phyloP scores from a whole-genome alignment of 345 rosid species.

The Populus simonii region DNA sequence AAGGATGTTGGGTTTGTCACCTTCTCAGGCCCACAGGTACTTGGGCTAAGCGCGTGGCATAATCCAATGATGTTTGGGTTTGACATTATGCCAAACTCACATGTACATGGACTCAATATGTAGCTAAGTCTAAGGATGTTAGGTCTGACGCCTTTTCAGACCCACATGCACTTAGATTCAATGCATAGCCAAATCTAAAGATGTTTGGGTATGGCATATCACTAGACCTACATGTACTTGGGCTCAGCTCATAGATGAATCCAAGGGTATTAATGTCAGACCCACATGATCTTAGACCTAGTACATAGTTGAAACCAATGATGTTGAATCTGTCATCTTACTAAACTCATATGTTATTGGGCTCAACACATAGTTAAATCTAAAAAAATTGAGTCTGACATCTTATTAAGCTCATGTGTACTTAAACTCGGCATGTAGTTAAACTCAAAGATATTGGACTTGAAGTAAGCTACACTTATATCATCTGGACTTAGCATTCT shows the following conservation, averaged over 20 bases:
- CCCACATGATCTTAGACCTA: too few species aligned
- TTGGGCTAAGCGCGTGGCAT: too few species aligned
- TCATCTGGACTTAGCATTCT: rapidly evolving
- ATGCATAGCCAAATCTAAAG: rapidly evolving
- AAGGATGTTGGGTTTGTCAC: too few species aligned
- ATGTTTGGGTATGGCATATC: too few species aligned
- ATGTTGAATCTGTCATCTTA: too few species aligned
- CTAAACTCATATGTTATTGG: rapidly evolving
- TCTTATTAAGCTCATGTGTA: too few species aligned
- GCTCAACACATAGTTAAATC: rapidly evolving
- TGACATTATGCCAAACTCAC: rapidly evolving
- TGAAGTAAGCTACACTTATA: too few species aligned
- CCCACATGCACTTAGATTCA: rapidly evolving
- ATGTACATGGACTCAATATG: rapidly evolving
- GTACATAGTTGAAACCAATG: too few species aligned
- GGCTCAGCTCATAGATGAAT: rapidly evolving
- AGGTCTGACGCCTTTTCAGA: rapidly evolving
- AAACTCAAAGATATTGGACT: too few species aligned
- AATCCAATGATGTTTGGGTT: too few species aligned
- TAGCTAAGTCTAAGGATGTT: rapidly evolving
- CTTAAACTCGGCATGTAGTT: rapidly evolving
- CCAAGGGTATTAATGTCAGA: too few species aligned
- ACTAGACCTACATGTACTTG: rapidly evolving
- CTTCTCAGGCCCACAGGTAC: too few species aligned
- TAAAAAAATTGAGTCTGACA: rapidly evolving